Base-by-base conservation (phyloP, 495 filamentous ascomycete genomes). In the Penicillium cataractarum region DNA sequence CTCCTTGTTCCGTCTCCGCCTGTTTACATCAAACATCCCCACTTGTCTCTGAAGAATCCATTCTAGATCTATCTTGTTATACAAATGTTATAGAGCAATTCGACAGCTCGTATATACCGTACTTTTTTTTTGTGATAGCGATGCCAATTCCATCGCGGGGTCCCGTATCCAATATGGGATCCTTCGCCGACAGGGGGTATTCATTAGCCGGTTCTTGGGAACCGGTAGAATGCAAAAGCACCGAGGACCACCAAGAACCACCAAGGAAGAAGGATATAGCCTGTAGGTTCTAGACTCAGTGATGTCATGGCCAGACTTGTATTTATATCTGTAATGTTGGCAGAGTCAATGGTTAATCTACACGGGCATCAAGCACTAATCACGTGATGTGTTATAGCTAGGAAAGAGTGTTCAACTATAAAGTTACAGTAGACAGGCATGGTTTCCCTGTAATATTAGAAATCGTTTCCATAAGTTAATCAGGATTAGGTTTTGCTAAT, bases 131-230 rank as follows among this genome's bases (percentile, higher is more conserved):
- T 21, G 19, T 46, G 8, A 22, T 22, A 46, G 42, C 24, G 17
- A 50, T 50, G 24, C 26, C 24, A n/a, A 50, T 50, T 29, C 21
- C 4, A 50, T 15, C 4, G 46, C 24, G 46, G 46, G 46, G 26
- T 50, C 10, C 21, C 24, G 46, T 49, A 24, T 15, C 46, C 46
- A 27, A 17, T 29, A 24, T 49, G 46, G 24, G 24, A 27, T 50
- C 46, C 44, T 27, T 50, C 24, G 21, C 44, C 44, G 6, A 50
- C 46, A 50, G 46, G 24, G 46, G 46, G 35, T 35, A n/a, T n/a
- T n/a, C n/a, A 50, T 50, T 50, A 50, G 46, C 22, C 46, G 27
- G 24, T 50, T 50, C 46, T 24, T 10, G 17, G 46, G 22, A 4
- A 2, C 46, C 46, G 46, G 22, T 1, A 46, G 42, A 24, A 46